Evolutionary conservation across 176 grass and related monocot species (phyloP), one percentile per base, ranked within the genome.

Genomic region (Alopecurus myosuroides): DNA sequence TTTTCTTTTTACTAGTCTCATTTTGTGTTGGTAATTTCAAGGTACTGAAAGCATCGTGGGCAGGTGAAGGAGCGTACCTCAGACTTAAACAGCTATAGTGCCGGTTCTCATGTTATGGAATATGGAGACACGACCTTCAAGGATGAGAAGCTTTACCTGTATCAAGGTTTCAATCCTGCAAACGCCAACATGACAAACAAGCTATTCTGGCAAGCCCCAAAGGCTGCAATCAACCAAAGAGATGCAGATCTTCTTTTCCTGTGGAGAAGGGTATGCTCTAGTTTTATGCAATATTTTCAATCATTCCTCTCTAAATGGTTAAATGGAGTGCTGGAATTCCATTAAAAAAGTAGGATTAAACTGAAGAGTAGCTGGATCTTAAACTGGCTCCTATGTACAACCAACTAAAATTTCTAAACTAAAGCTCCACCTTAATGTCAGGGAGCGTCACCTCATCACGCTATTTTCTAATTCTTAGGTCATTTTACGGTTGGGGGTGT

Each of bases 81-180:
- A 14, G 86, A 74, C 22, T 66, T 63, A 20, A 95, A 93, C 66
- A 61, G 25, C 45, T 86, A 80, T 50, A 70, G 18, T 26, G 62
- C 30, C 14, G 96, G 96, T 4, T 98, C 96, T 45, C 93, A 95
- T 77, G 96, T 95, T 42, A 98, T 98, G 96, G 96, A 98, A 58
- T 98, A 94, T 52, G 96, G 96, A 19, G 96, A 98, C 49, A 95
- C 65, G 73, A 83, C 84, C 70, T 89, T 95, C 81, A 98, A 94
- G 76, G 39, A 77, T 14, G 91, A 98, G 53, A 94, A 91, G 80
- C 82, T 95, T 68, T 98, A 94, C 63, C 83, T 95, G 19, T 98
- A 94, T 88, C 97, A 98, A 88, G 93, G 97, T 51, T 98, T 94
- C 18, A 56, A 95, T 77, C 97, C 91, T 82, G 79, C 74, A 71